Base-by-base conservation (phyloP, 73 alveolate species). In the Paramecium biaurelia region DNA sequence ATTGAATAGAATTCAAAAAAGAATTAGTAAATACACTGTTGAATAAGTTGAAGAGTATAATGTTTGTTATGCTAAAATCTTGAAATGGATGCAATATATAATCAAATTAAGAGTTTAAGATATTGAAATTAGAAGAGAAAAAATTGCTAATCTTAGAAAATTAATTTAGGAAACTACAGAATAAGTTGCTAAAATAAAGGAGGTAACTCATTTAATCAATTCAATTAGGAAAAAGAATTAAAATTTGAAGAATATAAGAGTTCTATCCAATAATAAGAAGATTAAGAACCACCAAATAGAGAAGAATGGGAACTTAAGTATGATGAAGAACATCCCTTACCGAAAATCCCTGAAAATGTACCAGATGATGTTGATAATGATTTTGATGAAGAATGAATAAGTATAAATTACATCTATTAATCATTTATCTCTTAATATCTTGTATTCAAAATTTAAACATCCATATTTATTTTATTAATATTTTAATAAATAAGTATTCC, bases 31-130 rank as follows among this genome's bases (percentile, higher is more conserved):
- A 57, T 89, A 28, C 38, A 21, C 85, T n/a, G 87, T 38, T 23
- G 74, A 43, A 23, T 12, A 67, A 28, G 94, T 89, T 0, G 94
- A 89, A 72, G 94, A 89, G 28, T 89, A 89, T 45, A 89, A 89
- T 89, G 70, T 68, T 21, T 76, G 94, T 38, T 89, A 89, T 70
- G 70, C 90, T 45, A 79, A 79, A 79, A 43, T 79, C 2, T 45
- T 79, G 23, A 79, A 79, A 23, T 79, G 90, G 90, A 43, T 79
- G 42, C 49, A 43, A 24, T 47, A 30, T 12, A 41, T 47, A 5
- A 26, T 79, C 12, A 79, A 79, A 79, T 47, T 79, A 23, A 41
- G 90, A 43, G 21, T 9, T 24, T 10, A 43, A 26, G 90, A 79
- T 79, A 14, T 41, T 47, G 90, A 79, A 45, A 79, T 79, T 0